Base-by-base conservation (phyloP, 345 rosid species). In the Noccaea caerulescens region DNA sequence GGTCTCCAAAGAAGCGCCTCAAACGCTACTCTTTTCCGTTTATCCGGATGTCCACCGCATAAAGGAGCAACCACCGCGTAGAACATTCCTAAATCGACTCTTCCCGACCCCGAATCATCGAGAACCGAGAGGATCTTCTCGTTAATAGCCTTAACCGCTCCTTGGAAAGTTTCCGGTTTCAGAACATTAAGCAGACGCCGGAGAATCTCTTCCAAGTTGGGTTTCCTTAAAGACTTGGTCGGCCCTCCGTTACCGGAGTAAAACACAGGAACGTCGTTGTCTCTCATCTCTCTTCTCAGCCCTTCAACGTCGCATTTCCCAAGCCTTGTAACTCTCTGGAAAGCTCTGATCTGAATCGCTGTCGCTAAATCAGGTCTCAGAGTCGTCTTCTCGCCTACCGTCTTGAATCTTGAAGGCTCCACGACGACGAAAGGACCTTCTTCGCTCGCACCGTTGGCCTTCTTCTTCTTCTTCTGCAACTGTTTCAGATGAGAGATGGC, bases 1-100 rank as follows among this genome's bases (percentile, higher is more conserved):
- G 93, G 88, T 43, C 93, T 93, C 97, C 97, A 89, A 25, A 84
- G 57, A 52, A 94, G 97, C 0, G 93, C 90, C 66, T 92, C 99
- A 43, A 85, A 91, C 25, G 92, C 96, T 55, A 83, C 65, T 52
- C 84, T 79, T 69, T 92, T 94, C 50, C 96, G 68, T 78, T 87
- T 94, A 14, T 89, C 96, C 2, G 82, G 81, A 69, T 77, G 62
- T 51, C 98, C 97, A 57, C 86, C 45, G n/a, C 97, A 93, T 53
- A 93, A 77, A 37, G 98, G 97, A 27, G 96, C 93, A 45, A 93
- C 77, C 67, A 91, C 53, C 3, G 96, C 97, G 59, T 81, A 93
- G 71, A 93, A 86, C 90, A 89, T 78, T 56, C 98, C 97, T 68
- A 91, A 62, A 78, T 93, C 97, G 7, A 93, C 92, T 82, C 96